Percentiles rank a stretch among this genome's conserved stretches.
phyloP scores from a whole-genome alignment of 371 early-diverging fungal species.

The Zychaea mexicana region DNA sequence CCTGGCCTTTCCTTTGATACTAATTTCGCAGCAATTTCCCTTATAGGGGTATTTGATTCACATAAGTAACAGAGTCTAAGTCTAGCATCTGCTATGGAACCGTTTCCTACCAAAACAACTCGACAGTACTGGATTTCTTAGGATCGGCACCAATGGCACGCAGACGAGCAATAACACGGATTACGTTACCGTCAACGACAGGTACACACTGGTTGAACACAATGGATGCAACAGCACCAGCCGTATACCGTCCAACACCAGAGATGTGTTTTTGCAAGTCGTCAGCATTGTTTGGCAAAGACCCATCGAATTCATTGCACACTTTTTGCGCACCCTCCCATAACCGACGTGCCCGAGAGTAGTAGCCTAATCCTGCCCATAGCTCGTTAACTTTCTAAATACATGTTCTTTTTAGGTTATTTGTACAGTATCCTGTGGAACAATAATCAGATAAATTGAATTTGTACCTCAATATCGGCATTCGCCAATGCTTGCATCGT shows the following conservation, averaged over 20 bases:
- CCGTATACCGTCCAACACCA: conserved; percentile 73
- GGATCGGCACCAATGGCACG: conserved; percentile 75
- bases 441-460: no score
- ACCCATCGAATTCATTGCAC: conserved; percentile 55
- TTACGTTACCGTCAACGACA: conserved; percentile 85
- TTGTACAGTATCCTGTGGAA: no score
- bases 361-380: conserved; percentile 88
- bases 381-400: conserved; percentile 61
- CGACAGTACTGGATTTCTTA: conserved; percentile 60
- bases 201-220: conserved; percentile 68
- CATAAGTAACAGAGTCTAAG: background rate
- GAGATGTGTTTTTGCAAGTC: conserved; percentile 66
- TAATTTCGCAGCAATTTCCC: conserved; percentile 63
- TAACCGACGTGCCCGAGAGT: conserved; percentile 74
- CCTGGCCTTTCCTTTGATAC: conserved; percentile 66
- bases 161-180: conserved; percentile 72
- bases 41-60: conserved; percentile 19
- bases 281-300: conserved; percentile 60
- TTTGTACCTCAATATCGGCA: conserved; percentile 63
- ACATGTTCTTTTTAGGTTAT: no score
- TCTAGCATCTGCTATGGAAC: background rate
- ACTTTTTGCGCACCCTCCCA: conserved; percentile 74
- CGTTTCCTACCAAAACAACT: conserved; percentile 64
- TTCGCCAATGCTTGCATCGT: conserved; percentile 69
- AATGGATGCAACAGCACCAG: conserved; percentile 76